Evolutionary conservation across 164 flowering plant genomes (phyloP).

Genomic region (Magnolia sinica): DNA sequence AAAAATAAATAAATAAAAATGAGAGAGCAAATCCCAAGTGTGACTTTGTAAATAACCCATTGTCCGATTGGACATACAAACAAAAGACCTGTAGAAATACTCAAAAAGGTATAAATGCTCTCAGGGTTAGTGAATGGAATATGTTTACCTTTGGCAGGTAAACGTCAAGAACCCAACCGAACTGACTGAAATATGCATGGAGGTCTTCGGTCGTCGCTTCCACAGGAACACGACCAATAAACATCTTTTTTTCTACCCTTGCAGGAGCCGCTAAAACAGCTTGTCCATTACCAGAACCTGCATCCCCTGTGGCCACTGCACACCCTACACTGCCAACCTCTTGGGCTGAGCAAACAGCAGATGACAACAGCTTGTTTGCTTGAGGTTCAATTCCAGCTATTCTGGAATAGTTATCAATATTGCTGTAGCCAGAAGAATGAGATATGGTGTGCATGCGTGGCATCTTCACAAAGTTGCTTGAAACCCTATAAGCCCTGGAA

Average conservation of each 20-base stretch:
- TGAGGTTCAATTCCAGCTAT: constrained; percentile 5
- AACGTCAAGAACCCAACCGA: constrained; percentile 23
- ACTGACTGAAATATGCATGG: constrained; percentile 25
- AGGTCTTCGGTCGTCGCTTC: constrained; percentile 25
- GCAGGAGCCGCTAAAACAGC: constrained; percentile 8
- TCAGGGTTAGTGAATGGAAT: background rate
- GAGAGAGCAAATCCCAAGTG: background rate
- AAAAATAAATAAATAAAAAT: background rate
- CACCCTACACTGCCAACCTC: constrained; percentile 4
- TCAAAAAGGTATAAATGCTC: background rate
- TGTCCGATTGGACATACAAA: background rate
- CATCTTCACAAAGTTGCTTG: constrained; percentile 11
- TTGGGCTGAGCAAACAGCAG: constrained; percentile 6
- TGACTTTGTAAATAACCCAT: background rate
- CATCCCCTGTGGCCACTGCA: constrained; percentile 13
- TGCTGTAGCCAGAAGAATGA: constrained; percentile 4
- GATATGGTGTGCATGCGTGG: constrained; percentile 3
- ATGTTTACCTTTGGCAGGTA: constrained; percentile 23
- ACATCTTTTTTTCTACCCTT: constrained; percentile 17
- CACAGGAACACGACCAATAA: constrained; percentile 21
- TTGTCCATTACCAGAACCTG: constrained; percentile 11
- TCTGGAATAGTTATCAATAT: constrained; percentile 7
- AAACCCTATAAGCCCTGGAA: constrained; percentile 13
- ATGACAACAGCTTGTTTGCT: constrained; percentile 2
- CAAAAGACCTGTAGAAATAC: background rate